Percentiles rank a stretch among this genome's conserved stretches.
phyloP scores from a whole-genome alignment of 2,329 filamentous ascomycete genomes.

The Cladosporium velox region DNA sequence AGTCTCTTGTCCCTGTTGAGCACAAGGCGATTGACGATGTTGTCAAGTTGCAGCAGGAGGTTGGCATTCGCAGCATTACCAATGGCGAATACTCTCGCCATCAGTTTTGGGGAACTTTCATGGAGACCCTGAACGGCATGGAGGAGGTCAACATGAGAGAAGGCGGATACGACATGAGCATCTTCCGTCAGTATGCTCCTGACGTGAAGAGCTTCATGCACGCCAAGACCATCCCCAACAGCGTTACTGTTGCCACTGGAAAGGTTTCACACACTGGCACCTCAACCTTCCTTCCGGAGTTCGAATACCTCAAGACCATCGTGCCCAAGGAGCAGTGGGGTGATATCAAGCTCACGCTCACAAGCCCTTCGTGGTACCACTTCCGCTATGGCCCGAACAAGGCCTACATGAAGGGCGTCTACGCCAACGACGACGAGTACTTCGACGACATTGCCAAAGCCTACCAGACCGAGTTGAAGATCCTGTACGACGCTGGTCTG shows the following conservation, averaged over 20 bases:
- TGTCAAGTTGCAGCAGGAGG: slow-evolving; percentile 38
- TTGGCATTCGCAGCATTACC: slow-evolving; percentile 36
- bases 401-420: slow-evolving; percentile 49
- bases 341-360: slow-evolving; percentile 50
- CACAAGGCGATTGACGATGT: slow-evolving; percentile 37
- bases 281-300: slow-evolving; percentile 60
- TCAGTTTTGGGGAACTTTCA: slow-evolving; percentile 37
- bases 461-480: slow-evolving; percentile 50
- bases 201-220: slow-evolving; percentile 65
- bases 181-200: slow-evolving; percentile 61
- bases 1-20: slow-evolving; percentile 35
- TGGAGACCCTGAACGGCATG: slow-evolving; percentile 47
- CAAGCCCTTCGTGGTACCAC: slow-evolving; percentile 29
- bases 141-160: slow-evolving; percentile 47
- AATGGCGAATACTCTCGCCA: slow-evolving; percentile 39
- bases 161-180: slow-evolving; percentile 44
- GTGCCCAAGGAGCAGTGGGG: slow-evolving; percentile 63
- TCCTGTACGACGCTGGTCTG: slow-evolving; percentile 48
- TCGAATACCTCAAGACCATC: slow-evolving; percentile 60
- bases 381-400: slow-evolving; percentile 53
- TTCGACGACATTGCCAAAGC: slow-evolving; percentile 50
- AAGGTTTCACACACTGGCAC: slow-evolving; percentile 60
- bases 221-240: slow-evolving; percentile 57
- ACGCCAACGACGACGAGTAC: slow-evolving; percentile 50
- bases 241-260: slow-evolving; percentile 58